Percentiles rank a stretch among this genome's conserved stretches.
These are phyloP conservation scores for Saturnispora mendoncae DNA, from an alignment of 805 yeast species.

Conservation along the genomic window DNA sequence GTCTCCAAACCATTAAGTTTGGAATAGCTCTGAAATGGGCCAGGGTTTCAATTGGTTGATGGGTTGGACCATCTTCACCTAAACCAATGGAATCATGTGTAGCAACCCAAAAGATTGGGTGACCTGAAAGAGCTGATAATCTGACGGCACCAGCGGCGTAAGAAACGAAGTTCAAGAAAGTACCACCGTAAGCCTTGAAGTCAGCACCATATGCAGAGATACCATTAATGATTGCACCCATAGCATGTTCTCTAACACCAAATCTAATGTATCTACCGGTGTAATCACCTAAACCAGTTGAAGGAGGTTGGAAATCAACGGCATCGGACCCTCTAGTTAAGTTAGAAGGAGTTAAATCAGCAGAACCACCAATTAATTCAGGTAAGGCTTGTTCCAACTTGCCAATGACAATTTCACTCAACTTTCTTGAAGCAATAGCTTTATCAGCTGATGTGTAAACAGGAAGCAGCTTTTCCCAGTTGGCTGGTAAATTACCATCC, in stretches of 20 bases:
- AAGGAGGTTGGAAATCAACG: slow-evolving; percentile 86
- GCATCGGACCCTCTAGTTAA: slow-evolving; percentile 81
- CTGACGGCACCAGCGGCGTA: slow-evolving; percentile 85
- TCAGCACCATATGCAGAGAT: slow-evolving; percentile 84
- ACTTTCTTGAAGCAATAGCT: slow-evolving; percentile 89
- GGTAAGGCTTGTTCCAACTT: slow-evolving; percentile 59
- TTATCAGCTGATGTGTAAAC: slow-evolving; percentile 66
- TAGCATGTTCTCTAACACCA: slow-evolving; percentile 98
- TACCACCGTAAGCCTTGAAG: slow-evolving; percentile 89
- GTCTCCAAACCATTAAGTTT: slow-evolving; percentile 81
- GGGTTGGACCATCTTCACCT: slow-evolving; percentile 93
- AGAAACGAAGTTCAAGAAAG: slow-evolving; percentile 87
- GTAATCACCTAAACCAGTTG: slow-evolving; percentile 73
- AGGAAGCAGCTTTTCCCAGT: slow-evolving; percentile 76
- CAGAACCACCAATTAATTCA: slow-evolving; percentile 95
- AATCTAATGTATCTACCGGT: slow-evolving; percentile 90
- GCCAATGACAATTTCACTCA: slow-evolving; percentile 72
- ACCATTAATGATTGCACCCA: slow-evolving; percentile 99
- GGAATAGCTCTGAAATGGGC: slow-evolving; percentile 83
- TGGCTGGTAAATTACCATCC: slow-evolving; percentile 65
- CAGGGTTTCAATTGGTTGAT: slow-evolving; percentile 83
- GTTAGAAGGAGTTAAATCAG: slow-evolving; percentile 96
- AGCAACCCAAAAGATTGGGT: slow-evolving; percentile 80
- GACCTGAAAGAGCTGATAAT: slow-evolving; percentile 75
- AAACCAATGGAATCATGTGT: slow-evolving; percentile 86